Evolutionary conservation across 106 monocot genomes (phyloP).

Genomic region (Gastrodia elata): DNA sequence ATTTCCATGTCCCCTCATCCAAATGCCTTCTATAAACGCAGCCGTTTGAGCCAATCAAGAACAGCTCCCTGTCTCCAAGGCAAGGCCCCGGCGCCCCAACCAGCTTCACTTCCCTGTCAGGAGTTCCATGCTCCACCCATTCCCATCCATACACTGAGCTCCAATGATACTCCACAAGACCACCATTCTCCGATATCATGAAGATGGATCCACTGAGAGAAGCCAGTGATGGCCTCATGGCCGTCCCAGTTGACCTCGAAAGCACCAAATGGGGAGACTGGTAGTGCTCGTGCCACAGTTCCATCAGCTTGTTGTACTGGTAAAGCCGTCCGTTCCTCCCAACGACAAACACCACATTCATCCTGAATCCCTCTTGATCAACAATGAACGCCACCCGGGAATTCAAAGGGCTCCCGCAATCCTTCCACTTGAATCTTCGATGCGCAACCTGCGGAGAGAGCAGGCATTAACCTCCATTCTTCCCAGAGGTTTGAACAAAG

Average conservation of each 20-base stretch:
- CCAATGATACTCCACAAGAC: conserved; percentile 78
- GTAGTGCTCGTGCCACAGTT: conserved; percentile 77
- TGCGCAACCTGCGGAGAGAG: conserved; percentile 41
- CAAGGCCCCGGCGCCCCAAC: conserved; percentile 67
- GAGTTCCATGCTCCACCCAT: conserved; percentile 90
- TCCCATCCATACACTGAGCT: conserved; percentile 59
- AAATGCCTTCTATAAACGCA: conserved; percentile 49
- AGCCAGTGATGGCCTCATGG: conserved; percentile 36
- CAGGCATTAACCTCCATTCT: not conserved
- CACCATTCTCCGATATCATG: conserved; percentile 63
- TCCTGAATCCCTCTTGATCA: conserved; percentile 64
- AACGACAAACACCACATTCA: conserved; percentile 60
- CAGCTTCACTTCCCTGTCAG: conserved; percentile 36
- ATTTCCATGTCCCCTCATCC: conserved; percentile 56
- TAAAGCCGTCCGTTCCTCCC: conserved; percentile 68
- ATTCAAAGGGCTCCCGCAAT: conserved; percentile 56
- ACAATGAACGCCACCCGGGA: conserved; percentile 67
- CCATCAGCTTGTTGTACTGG: conserved; percentile 77
- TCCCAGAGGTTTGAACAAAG: not conserved
- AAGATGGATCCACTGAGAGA: conserved; percentile 71
- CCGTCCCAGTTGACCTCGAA: conserved; percentile 58
- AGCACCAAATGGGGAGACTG: conserved; percentile 80
- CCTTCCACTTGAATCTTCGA: conserved; percentile 83
- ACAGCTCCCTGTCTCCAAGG: conserved; percentile 41
- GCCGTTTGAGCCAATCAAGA: conserved; percentile 75